Conservation (phyloP, 2,329 filamentous ascomycete genomes). For the Talaromyces amestolkiae region DNA sequence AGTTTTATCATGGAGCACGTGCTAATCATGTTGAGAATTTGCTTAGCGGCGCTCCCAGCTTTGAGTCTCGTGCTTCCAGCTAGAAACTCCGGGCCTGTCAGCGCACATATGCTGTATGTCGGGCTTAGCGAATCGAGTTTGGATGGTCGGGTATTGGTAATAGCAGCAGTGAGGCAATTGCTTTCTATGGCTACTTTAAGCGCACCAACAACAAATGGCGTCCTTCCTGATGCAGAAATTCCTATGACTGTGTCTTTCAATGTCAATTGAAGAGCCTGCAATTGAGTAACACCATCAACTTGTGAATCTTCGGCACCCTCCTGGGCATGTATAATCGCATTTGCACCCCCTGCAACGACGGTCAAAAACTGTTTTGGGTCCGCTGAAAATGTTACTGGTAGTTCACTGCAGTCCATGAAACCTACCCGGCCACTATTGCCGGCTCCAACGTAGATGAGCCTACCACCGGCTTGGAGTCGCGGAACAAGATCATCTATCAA, state of each 20-base stretch:
- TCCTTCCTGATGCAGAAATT: background rate
- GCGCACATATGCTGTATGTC: background rate
- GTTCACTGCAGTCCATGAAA: constrained; percentile 4
- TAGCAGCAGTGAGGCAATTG: background rate
- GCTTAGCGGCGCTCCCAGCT: constrained; percentile 6
- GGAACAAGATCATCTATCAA: background rate
- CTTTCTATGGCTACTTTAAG: background rate
- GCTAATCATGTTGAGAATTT: constrained; percentile 10
- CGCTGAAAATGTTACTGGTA: constrained; percentile 4
- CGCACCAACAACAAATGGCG: background rate
- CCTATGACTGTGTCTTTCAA: background rate
- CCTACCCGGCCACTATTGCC: constrained; percentile 4
- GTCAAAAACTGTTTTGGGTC: background rate
- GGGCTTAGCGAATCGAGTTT: background rate
- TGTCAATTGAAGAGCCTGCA: background rate
- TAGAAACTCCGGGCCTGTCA: background rate
- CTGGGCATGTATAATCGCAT: background rate
- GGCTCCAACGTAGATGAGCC: constrained; percentile 4
- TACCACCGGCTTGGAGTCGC: constrained; percentile 1
- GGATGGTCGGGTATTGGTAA: background rate
- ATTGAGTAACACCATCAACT: background rate
- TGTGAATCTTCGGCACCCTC: constrained; percentile 4
- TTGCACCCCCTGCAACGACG: background rate
- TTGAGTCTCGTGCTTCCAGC: constrained; percentile 9
- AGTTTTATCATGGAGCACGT: background rate